phyloP scores from a whole-genome alignment of 1,284 basidiomycete genomes.

The Microstroma glucosiphilum region DNA sequence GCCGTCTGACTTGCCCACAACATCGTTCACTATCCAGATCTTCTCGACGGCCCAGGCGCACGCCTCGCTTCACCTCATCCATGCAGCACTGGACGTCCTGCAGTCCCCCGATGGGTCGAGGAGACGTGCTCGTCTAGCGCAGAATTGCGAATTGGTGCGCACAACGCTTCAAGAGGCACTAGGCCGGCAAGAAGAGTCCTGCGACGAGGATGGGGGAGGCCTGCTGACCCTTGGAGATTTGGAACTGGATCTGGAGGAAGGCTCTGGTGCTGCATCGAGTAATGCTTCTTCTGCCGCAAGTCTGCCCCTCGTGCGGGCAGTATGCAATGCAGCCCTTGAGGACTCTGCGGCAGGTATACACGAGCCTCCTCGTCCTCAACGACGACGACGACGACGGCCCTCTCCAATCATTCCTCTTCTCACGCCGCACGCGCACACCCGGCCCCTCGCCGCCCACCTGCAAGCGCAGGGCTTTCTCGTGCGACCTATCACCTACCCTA shows the following conservation, averaged over 20 bases:
- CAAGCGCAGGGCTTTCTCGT: slow-evolving; percentile 62
- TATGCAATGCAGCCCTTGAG: slow-evolving; percentile 3
- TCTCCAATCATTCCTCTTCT: slow-evolving; percentile 79
- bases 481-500: slow-evolving; percentile 66
- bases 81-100: slow-evolving; percentile 72
- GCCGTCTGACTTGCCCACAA: background rate
- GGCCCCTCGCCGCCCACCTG: slow-evolving; percentile 64
- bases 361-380: background rate
- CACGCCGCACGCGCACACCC: slow-evolving; percentile 62
- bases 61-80: slow-evolving; percentile 57
- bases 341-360: background rate
- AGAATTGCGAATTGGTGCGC: background rate
- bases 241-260: too few species aligned
- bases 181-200: too few species aligned
- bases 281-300: background rate
- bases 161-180: too few species aligned
- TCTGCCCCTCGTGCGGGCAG: background rate
- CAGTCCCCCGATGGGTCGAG: slow-evolving; percentile 33
- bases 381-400: slow-evolving; percentile 15
- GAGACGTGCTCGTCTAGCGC: background rate
- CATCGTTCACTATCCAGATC: slow-evolving; percentile 17
- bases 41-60: slow-evolving; percentile 37
- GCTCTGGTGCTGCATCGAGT: background rate
- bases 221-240: too few species aligned
- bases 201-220: too few species aligned